Percentiles rank a stretch among this genome's conserved stretches.
Conservation (phyloP, 345 rosid genomes). For the Dipteronia sinensis region DNA sequence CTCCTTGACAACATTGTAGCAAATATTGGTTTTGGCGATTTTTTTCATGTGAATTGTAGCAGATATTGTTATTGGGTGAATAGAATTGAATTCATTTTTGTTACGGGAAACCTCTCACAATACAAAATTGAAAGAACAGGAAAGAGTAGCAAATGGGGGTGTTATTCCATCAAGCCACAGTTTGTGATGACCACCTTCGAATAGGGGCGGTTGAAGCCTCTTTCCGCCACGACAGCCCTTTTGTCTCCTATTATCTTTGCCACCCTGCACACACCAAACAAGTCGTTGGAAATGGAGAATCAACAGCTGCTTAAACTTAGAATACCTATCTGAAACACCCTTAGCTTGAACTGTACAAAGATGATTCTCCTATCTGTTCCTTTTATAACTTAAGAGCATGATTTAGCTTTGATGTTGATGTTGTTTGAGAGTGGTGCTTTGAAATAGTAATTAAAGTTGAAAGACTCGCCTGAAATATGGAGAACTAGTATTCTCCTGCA, state of each 20-base stretch:
- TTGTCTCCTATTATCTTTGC: conserved; percentile 87
- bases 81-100: conserved; percentile 16
- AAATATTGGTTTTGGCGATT: background rate
- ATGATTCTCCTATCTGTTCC: background rate
- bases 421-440: too few relatives aligned
- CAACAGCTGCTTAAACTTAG: background rate
- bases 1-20: background rate
- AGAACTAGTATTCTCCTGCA: conserved; percentile 75
- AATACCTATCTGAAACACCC: background rate
- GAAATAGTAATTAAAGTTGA: background rate
- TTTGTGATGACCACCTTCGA: conserved; percentile 70
- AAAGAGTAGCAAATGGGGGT: conserved; percentile 4
- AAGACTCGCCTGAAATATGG: conserved; percentile 81
- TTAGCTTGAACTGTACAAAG: background rate
- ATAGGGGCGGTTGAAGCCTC: conserved; percentile 91
- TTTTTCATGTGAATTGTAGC: too few relatives aligned
- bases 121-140: conserved; percentile 11
- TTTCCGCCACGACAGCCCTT: conserved; percentile 89
- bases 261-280: conserved; percentile 52
- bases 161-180: conserved; percentile 64
- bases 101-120: conserved; percentile 13
- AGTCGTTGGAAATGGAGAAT: background rate
- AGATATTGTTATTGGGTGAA: conserved; percentile 17
- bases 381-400: background rate
- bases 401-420: background rate